A percentile compares a stretch with the other conserved stretches of the same genome.
phyloP scores from a whole-genome alignment of 2,329 filamentous ascomycete species.

The Ophiostoma montium region DNA sequence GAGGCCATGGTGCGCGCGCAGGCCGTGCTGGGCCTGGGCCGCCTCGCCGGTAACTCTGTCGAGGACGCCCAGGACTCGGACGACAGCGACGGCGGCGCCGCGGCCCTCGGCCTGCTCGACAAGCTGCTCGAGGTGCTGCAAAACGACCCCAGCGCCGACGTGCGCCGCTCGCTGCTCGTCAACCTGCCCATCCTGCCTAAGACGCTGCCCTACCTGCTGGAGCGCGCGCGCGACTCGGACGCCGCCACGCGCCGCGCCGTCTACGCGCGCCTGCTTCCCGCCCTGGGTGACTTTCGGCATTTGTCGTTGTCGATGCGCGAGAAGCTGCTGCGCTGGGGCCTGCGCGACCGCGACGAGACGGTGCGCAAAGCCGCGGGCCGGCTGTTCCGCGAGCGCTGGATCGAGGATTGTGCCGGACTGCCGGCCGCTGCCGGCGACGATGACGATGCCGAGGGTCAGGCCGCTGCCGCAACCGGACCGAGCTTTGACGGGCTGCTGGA shows the following conservation, averaged over 20 bases:
- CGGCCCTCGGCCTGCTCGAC: slow-evolving; percentile 56
- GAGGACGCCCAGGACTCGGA: slow-evolving; percentile 58
- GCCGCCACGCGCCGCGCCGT: slow-evolving; percentile 69
- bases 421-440: slow-evolving; percentile 37
- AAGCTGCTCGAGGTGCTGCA: slow-evolving; percentile 81
- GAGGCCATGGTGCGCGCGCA: slow-evolving; percentile 86
- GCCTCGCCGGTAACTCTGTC: slow-evolving; percentile 64
- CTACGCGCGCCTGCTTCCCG: slow-evolving; percentile 75
- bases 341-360: slow-evolving; percentile 85
- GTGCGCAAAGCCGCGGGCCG: slow-evolving; percentile 84
- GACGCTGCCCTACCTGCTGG: slow-evolving; percentile 75
- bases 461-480: slow-evolving; percentile 38
- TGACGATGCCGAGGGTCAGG: slow-evolving; percentile 27
- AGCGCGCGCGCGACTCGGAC: slow-evolving; percentile 82
- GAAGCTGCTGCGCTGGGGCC: slow-evolving; percentile 86
- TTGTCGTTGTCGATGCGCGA: slow-evolving; percentile 88
- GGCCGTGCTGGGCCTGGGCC: slow-evolving; percentile 77
- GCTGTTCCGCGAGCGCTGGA: slow-evolving; percentile 91
- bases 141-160: slow-evolving; percentile 88
- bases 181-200: slow-evolving; percentile 78
- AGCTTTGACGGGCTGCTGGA: slow-evolving; percentile 77
- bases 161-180: slow-evolving; percentile 71
- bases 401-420: slow-evolving; percentile 76
- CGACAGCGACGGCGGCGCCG: slow-evolving; percentile 49
- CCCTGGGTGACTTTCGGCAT: slow-evolving; percentile 85